A percentile compares a stretch with the other conserved stretches of the same genome.
Evolutionary conservation across 169 alveolate genomes (phyloP).

Genomic region (Cryptosporidium meleagridis): DNA sequence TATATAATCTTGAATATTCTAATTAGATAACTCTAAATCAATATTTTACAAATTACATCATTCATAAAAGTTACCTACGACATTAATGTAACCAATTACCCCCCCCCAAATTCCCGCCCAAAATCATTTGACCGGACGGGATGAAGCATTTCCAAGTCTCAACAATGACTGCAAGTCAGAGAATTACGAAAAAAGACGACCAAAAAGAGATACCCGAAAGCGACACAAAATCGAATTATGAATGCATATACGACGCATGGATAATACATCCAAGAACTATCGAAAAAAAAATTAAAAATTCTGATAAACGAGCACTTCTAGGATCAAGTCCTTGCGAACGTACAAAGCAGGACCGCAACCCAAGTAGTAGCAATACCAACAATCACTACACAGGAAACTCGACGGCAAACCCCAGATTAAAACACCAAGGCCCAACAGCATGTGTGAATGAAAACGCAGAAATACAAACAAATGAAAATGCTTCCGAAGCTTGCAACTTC

Average conservation of each 20-base stretch:
- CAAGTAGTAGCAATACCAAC: not conserved
- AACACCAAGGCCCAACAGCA: not conserved
- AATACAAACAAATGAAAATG: not conserved
- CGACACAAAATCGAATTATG: not conserved
- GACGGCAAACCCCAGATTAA: not conserved
- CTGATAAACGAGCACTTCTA: not conserved
- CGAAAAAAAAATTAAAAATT: not conserved
- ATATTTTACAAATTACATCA: no score
- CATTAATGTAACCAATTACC: no score
- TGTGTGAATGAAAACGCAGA: not conserved
- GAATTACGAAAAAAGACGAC: no score
- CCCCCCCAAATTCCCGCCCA: not conserved
- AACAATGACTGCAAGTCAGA: not conserved
- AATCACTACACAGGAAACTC: not conserved
- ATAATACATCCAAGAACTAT: not conserved
- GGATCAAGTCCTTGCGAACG: not conserved
- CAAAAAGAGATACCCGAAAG: not conserved
- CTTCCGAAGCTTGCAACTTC: not conserved
- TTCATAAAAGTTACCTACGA: no score
- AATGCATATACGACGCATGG: not conserved
- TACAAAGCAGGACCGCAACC: not conserved
- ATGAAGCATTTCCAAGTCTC: no score
- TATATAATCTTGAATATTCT: no score
- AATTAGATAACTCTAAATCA: no score
- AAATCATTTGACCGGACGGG: not conserved